Evolutionary conservation across 805 yeast species (phyloP).

Genomic region (Blastobotrys muscicola): DNA sequence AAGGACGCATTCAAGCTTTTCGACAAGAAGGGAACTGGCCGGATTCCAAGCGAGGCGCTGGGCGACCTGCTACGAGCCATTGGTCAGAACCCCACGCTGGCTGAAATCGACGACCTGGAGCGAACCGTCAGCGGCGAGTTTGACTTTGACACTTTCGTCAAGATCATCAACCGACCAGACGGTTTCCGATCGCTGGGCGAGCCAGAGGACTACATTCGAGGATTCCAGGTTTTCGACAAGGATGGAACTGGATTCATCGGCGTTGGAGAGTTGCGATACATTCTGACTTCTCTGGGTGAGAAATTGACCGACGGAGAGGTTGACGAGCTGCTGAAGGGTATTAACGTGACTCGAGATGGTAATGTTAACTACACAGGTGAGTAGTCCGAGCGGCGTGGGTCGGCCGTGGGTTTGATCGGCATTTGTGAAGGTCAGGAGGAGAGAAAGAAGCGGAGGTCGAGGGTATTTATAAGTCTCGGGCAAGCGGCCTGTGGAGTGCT

Average conservation of each 20-base stretch:
- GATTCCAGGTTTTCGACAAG: conserved; percentile 96
- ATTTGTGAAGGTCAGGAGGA: no score
- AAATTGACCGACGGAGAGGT: conserved; percentile 85
- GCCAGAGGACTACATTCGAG: conserved; percentile 87
- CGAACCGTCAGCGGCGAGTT: conserved; percentile 33
- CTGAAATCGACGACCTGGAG: conserved; percentile 63
- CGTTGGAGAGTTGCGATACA: conserved; percentile 92
- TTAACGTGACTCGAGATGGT: conserved; percentile 86
- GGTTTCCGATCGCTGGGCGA: conserved; percentile 83
- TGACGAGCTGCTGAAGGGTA: conserved; percentile 92
- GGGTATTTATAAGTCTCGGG: no score
- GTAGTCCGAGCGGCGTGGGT: conserved; percentile 3
- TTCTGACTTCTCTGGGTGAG: conserved; percentile 93
- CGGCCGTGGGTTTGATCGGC: conserved; percentile 6
- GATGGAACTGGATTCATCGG: conserved; percentile 93
- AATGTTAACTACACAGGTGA: conserved; percentile 78
- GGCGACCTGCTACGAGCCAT: conserved; percentile 95
- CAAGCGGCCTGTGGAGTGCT: no score
- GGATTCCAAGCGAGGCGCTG: conserved; percentile 70
- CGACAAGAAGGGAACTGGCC: conserved; percentile 93
- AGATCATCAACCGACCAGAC: conserved; percentile 73
- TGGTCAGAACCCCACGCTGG: conserved; percentile 95
- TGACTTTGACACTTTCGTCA: conserved; percentile 68
- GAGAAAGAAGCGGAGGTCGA: no score
- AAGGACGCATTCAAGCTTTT: conserved; percentile 95